A percentile compares a stretch with the other conserved stretches of the same genome.
Conservation (phyloP, 768 basidiomycete genomes). For the Mycena vitilis region DNA sequence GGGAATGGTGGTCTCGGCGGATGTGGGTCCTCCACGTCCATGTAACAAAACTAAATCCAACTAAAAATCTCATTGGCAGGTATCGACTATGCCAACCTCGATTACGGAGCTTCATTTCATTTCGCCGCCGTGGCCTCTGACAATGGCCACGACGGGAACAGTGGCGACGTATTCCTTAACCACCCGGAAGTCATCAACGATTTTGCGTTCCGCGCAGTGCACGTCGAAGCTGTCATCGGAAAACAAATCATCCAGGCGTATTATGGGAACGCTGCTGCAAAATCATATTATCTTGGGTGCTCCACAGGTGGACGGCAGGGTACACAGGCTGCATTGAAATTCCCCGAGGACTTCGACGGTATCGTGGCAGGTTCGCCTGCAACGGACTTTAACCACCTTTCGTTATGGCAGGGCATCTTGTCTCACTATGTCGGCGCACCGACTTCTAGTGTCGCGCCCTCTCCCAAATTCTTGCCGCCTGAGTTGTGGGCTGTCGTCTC, state of each 20-base stretch:
- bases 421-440: neutral
- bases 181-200: slow-evolving; percentile 40
- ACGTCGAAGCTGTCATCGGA: slow-evolving; percentile 34
- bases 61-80: neutral
- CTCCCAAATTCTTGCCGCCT: neutral
- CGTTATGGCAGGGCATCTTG: neutral
- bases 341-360: slow-evolving; percentile 37
- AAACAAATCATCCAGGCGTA: slow-evolving; percentile 39
- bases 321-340: slow-evolving; percentile 14
- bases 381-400: slow-evolving; percentile 24
- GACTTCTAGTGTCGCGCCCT: neutral
- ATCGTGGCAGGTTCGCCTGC: slow-evolving; percentile 42
- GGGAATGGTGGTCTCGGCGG: slow-evolving; percentile 19
- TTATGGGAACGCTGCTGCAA: slow-evolving; percentile 34
- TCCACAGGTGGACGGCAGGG: slow-evolving; percentile 41
- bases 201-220: slow-evolving; percentile 29
- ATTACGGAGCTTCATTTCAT: slow-evolving; percentile 21
- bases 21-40: slow-evolving; percentile 1
- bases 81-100: slow-evolving; percentile 16
- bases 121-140: slow-evolving; percentile 36
- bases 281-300: slow-evolving; percentile 41
- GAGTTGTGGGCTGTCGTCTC: neutral
- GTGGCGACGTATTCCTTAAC: slow-evolving; percentile 27
- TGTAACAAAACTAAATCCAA: neutral
- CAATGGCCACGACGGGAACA: slow-evolving; percentile 39